Base-by-base conservation (phyloP, 192 early-diverging fungal genomes). In the Dimargaris verticillata region DNA sequence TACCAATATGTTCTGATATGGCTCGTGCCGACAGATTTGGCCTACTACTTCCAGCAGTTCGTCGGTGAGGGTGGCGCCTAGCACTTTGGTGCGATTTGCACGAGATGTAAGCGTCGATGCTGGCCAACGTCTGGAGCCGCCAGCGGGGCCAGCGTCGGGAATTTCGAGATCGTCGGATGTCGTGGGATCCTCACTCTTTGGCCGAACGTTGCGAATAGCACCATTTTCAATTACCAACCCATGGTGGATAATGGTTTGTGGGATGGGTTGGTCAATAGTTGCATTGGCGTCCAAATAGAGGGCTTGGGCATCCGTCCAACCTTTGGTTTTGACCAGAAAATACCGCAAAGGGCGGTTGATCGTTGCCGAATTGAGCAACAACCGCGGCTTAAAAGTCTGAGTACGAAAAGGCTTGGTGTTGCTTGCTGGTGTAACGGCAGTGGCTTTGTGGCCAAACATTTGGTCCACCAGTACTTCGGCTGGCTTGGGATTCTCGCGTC, bases 401-500 rank as follows among this genome's bases (percentile, higher is more conserved):
- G 3, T 0, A 6, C 15, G 42, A 26, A 26, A n/a, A 15, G 22
- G 49, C 1, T 51, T 51, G 49, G 9, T n/a, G 28, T n/a, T 18
- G 57, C 57, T n/a, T 3, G 57, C n/a, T 18, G 26, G 57, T 59
- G 15, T 15, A 18, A 11, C 10, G 20, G 38, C 11, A 52, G 22
- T n/a, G 24, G 25, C 25, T 52, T n/a, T 52, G 25, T 11, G 33
- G 28, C 26, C 53, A 9, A 25, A 26, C 15, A 59, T 59, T 18
- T 29, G 33, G 20, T 59, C 57, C 26, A 25, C 17, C 41, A 59
- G 13, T 20, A 59, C 17, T 59, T 59, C 57, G 41, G 57, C 25
- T 43, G 17, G n/a, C 43, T 63, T 42, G 0, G 74, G 74, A 43
- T 76, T 68, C 0, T 67, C 53, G 24, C 43, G 46, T 0, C 73